Conservation (phyloP, 805 yeast species). For the Candida michaelii region DNA sequence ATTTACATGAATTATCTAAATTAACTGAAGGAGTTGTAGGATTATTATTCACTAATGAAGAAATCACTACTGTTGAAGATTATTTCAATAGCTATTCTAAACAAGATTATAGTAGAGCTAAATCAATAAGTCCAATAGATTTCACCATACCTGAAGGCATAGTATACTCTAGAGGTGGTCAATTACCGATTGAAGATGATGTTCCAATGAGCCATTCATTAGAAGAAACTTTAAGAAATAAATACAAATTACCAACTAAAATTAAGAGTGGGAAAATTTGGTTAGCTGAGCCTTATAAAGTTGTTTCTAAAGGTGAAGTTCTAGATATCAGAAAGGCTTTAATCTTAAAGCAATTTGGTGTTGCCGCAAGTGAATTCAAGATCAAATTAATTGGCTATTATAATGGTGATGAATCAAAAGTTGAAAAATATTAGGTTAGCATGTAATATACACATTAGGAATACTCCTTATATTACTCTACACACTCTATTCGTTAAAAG, state of each 20-base stretch:
- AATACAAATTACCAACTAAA: constrained; percentile 86
- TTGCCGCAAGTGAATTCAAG: constrained; percentile 89
- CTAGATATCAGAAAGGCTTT: constrained; percentile 90
- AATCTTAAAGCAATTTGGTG: constrained; percentile 90
- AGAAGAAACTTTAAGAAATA: constrained; percentile 88
- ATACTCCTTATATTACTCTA: constrained; percentile 5
- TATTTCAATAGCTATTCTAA: constrained; percentile 78
- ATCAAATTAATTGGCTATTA: constrained; percentile 78
- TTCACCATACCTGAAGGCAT: constrained; percentile 88
- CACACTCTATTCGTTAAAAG: not conserved
- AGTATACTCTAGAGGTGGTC: constrained; percentile 94
- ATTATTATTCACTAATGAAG: constrained; percentile 83
- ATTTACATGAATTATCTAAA: constrained; percentile 67
- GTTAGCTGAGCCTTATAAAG: constrained; percentile 72
- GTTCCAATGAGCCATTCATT: constrained; percentile 95
- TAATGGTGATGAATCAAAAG: constrained; percentile 50
- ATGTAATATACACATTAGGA: constrained; percentile 8
- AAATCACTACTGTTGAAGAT: constrained; percentile 83
- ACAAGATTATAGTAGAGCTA: constrained; percentile 88
- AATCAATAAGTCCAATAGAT: constrained; percentile 76
- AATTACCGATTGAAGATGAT: constrained; percentile 84
- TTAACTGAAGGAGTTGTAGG: constrained; percentile 79
- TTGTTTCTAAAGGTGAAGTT: constrained; percentile 75
- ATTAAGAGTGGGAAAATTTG: constrained; percentile 86
- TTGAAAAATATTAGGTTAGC: constrained; percentile 8